These are phyloP conservation scores for Scalesia atractyloides DNA, from an alignment of 129 eudicot species.

Conservation along the genomic window DNA sequence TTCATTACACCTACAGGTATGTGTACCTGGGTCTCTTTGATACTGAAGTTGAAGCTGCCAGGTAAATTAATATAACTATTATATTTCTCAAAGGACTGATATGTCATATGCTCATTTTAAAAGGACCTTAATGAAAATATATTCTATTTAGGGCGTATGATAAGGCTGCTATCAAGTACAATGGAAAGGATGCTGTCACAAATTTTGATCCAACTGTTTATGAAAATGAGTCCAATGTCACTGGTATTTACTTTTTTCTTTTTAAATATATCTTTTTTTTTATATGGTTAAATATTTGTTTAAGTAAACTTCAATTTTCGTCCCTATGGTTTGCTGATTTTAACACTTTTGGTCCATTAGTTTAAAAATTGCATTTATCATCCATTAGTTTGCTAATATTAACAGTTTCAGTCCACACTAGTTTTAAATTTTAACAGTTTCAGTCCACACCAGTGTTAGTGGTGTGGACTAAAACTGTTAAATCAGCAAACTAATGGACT, in stretches of 20 bases:
- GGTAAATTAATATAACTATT: slow-evolving; percentile 43
- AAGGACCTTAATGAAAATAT: slow-evolving; percentile 8
- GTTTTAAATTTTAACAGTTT: too few relatives aligned
- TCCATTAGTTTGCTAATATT: too few relatives aligned
- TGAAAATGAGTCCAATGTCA: slow-evolving; percentile 54
- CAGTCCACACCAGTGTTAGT: too few relatives aligned
- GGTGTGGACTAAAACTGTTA: too few relatives aligned
- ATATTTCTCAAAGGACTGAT: slow-evolving; percentile 32
- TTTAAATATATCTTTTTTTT: not conserved
- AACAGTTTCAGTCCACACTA: too few relatives aligned
- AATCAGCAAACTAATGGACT: too few relatives aligned
- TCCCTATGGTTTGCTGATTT: too few relatives aligned
- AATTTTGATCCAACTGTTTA: slow-evolving; percentile 80
- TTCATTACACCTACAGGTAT: slow-evolving; percentile 54
- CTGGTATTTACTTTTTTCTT: slow-evolving; percentile 43
- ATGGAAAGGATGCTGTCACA: slow-evolving; percentile 91
- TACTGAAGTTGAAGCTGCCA: slow-evolving; percentile 99
- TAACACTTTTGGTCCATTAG: too few relatives aligned
- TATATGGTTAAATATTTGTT: not conserved
- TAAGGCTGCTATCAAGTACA: slow-evolving; percentile 84
- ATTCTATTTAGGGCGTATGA: slow-evolving; percentile 70
- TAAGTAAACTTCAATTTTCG: too few relatives aligned
- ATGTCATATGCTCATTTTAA: slow-evolving; percentile 16
- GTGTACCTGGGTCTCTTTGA: slow-evolving; percentile 97
- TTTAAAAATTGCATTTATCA: too few relatives aligned